A percentile compares a stretch with the other conserved stretches of the same genome.
These are phyloP conservation scores for Cryptosporidium tyzzeri DNA, from an alignment of 169 alveolate genomes.

Conservation along the genomic window DNA sequence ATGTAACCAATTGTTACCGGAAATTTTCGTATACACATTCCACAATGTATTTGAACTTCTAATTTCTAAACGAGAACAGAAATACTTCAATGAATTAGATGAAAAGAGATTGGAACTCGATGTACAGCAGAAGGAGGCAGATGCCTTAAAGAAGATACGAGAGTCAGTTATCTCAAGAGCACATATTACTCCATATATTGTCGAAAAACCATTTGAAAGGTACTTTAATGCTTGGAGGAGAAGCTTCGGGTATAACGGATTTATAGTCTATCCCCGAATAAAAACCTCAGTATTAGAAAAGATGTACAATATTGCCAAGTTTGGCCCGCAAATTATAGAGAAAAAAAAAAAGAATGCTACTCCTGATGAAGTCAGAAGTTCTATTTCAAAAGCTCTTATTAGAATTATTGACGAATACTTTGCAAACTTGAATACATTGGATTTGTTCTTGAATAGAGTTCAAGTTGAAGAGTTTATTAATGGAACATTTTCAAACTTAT, in stretches of 20 bases:
- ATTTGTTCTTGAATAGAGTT: slow-evolving; percentile 72
- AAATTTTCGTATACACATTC: slow-evolving; percentile 9
- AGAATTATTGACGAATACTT: slow-evolving; percentile 75
- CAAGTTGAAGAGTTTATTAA: slow-evolving; percentile 75
- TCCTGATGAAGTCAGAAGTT: slow-evolving; percentile 40
- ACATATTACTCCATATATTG: slow-evolving; percentile 44
- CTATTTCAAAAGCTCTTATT: slow-evolving; percentile 47
- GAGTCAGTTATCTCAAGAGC: slow-evolving; percentile 22
- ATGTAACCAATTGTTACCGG: slow-evolving; percentile 33
- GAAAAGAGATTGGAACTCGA: slow-evolving; percentile 30
- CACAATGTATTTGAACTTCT: slow-evolving; percentile 24
- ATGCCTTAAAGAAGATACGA: slow-evolving; percentile 1
- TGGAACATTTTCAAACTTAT: slow-evolving; percentile 57
- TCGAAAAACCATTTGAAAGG: slow-evolving; percentile 46
- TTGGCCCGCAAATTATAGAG: slow-evolving; percentile 55
- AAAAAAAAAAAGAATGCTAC: slow-evolving; percentile 48
- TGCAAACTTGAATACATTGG: slow-evolving; percentile 42
- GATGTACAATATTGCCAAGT: slow-evolving; percentile 53
- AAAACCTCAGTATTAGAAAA: slow-evolving; percentile 33
- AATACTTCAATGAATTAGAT: slow-evolving; percentile 17
- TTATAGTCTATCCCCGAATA: slow-evolving; percentile 15
- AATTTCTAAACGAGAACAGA: slow-evolving; percentile 27
- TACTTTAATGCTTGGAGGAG: slow-evolving; percentile 72
- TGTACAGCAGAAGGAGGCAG: slow-evolving; percentile 28
- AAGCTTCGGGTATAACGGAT: slow-evolving; percentile 63